Evolutionary conservation across 2,329 filamentous ascomycete species (phyloP).

Genomic region (Scedosporium boydii): DNA sequence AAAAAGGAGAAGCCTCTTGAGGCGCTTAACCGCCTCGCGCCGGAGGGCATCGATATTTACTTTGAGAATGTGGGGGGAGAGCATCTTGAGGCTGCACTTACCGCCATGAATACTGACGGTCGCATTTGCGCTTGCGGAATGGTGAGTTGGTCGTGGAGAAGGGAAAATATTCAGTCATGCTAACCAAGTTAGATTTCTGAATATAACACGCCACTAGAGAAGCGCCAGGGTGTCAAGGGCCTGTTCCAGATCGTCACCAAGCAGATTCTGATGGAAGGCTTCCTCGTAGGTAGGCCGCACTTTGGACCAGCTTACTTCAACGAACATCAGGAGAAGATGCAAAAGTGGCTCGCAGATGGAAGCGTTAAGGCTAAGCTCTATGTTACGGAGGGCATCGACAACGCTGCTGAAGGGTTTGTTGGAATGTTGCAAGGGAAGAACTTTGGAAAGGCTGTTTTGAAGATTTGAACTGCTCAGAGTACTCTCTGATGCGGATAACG

Average conservation of each 20-base stretch:
- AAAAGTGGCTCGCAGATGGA: slow-evolving; percentile 68
- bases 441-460: slow-evolving; percentile 77
- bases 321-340: slow-evolving; percentile 68
- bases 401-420: slow-evolving; percentile 63
- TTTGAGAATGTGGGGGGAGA: slow-evolving; percentile 46
- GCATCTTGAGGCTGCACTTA: slow-evolving; percentile 36
- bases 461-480: slow-evolving; percentile 26
- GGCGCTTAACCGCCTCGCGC: slow-evolving; percentile 61
- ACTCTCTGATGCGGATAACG: too few species aligned
- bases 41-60: slow-evolving; percentile 65
- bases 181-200: slow-evolving; percentile 44
- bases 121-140: slow-evolving; percentile 58
- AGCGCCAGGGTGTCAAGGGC: slow-evolving; percentile 59
- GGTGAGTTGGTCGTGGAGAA: slow-evolving; percentile 24
- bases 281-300: slow-evolving; percentile 58
- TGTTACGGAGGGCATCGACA: slow-evolving; percentile 68
- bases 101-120: slow-evolving; percentile 48
- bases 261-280: slow-evolving; percentile 63
- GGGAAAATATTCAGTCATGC: neutral
- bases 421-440: slow-evolving; percentile 71
- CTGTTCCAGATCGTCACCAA: slow-evolving; percentile 56
- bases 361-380: slow-evolving; percentile 61
- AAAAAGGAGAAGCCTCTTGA: slow-evolving; percentile 66
- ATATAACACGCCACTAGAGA: slow-evolving; percentile 52
- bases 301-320: slow-evolving; percentile 57